Evolutionary conservation across 1,284 basidiomycete species (phyloP).

Genomic region (Boletus semigastroideus): DNA sequence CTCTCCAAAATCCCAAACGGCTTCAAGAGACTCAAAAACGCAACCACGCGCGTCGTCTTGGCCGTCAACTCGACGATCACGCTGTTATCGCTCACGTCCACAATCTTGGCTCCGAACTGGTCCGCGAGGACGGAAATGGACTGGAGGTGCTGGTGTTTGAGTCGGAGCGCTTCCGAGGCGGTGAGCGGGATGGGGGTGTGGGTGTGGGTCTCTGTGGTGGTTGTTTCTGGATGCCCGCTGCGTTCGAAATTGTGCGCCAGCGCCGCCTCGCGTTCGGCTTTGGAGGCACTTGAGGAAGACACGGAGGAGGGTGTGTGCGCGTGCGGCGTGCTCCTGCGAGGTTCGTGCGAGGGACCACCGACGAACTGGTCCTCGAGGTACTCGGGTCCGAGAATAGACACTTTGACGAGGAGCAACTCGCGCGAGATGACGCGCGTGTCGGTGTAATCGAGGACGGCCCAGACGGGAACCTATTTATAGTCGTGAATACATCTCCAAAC

Average conservation of each 20-base stretch:
- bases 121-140: slow-evolving; percentile 82
- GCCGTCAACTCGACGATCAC: slow-evolving; percentile 95
- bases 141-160: slow-evolving; percentile 88
- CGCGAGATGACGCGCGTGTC: slow-evolving; percentile 86
- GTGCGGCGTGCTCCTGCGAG: slow-evolving; percentile 39
- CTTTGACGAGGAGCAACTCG: slow-evolving; percentile 86
- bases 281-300: slow-evolving; percentile 38
- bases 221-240: slow-evolving; percentile 41
- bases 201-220: slow-evolving; percentile 7
- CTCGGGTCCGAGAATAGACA: slow-evolving; percentile 96
- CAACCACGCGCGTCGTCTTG: slow-evolving; percentile 90
- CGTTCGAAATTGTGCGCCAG: slow-evolving; percentile 79
- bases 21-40: slow-evolving; percentile 89
- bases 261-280: slow-evolving; percentile 65
- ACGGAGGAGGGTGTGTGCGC: neutral
- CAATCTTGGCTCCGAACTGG: slow-evolving; percentile 92
- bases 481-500: slow-evolving; percentile 5
- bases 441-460: slow-evolving; percentile 97
- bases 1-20: slow-evolving; percentile 96
- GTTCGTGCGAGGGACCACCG: slow-evolving; percentile 81
- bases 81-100: slow-evolving; percentile 93
- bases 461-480: slow-evolving; percentile 80
- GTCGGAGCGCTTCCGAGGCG: slow-evolving; percentile 80
- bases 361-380: slow-evolving; percentile 89
- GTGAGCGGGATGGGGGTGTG: slow-evolving; percentile 52